Base-by-base conservation (phyloP, 73 alveolate species). In the Blepharisma stoltei region DNA sequence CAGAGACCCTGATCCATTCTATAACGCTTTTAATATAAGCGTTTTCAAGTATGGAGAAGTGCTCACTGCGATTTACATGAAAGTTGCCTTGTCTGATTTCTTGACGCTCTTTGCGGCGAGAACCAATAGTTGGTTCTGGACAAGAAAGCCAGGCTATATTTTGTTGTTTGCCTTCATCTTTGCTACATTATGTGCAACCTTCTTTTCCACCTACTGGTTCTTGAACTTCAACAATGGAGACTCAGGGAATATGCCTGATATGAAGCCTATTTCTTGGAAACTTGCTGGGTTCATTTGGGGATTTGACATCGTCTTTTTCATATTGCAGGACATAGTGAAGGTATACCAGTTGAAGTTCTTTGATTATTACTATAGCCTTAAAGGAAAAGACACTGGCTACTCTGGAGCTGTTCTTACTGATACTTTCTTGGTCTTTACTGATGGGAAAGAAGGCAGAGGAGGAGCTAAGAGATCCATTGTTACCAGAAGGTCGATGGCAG, bases 71-170 rank as follows among this genome's bases (percentile, higher is more conserved):
- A 60, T 60, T 25, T 69, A 11, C 79, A 8, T 69, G 20, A 37
- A 69, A 21, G 41, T 69, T 20, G 14, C 55, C 41, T 8, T 69
- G 20, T 14, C 73, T 9, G 41, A 69, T 41, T 69, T 69, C 70
- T 9, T 69, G 45, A 69, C 79, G 11, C 70, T 69, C 76, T 69
- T n/a, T 69, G 20, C 79, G 5, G 79, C 79, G 25, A 37, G 79
- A 21, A 27, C 76, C 41, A 37, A 47, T 7, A 47, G 79, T 37
- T 69, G 55, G 73, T 69, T 69, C 41, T 37, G 14, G 32, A 37
- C 55, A 21, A 20, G 79, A 47, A 9, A 7, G 27, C 79, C 79
- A n/a, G 79, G 79, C 14, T 6, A 60, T 50, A 48, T 60, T 25
- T 60, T 60, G 5, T n/a, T 25, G 2, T 14, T 60, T 20, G 38